phyloP scores from a whole-genome alignment of 352 stramenopile species.

The Pythium rishiriense region DNA sequence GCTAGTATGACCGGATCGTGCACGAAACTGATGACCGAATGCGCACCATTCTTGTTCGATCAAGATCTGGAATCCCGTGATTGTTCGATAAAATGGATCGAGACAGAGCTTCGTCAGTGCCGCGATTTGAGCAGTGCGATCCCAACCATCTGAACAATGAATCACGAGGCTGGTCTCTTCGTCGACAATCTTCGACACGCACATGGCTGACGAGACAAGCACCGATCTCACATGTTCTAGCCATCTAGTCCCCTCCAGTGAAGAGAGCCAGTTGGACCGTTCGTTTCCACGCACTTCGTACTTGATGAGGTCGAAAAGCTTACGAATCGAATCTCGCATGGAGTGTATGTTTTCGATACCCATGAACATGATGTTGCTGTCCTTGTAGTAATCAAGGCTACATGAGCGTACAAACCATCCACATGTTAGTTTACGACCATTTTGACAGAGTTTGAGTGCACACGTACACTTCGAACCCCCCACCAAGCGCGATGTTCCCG shows the following conservation, averaged over 20 bases:
- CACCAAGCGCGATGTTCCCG: constrained; percentile 76
- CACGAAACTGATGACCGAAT: constrained; percentile 99
- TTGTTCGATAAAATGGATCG: constrained; percentile 97
- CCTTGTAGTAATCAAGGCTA: constrained; percentile 79
- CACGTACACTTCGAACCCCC: constrained; percentile 84
- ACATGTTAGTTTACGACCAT: constrained; percentile 11
- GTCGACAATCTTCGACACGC: constrained; percentile 85
- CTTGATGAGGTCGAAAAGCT: constrained; percentile 85
- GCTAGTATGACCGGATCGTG: constrained; percentile 73
- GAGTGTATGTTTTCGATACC: constrained; percentile 94
- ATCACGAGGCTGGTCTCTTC: constrained; percentile 94
- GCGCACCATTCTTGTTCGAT: constrained; percentile 99
- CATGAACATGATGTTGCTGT: constrained; percentile 81
- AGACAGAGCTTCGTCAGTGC: constrained; percentile 95
- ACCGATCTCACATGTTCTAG: constrained; percentile 81
- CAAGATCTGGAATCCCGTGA: constrained; percentile 95
- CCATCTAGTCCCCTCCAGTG: constrained; percentile 79
- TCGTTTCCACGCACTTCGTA: constrained; percentile 81
- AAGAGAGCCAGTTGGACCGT: constrained; percentile 77
- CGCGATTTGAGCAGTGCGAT: constrained; percentile 96
- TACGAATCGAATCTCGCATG: constrained; percentile 85
- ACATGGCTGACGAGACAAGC: constrained; percentile 89
- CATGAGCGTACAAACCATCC: constrained; percentile 4
- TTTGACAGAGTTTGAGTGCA: neutral
- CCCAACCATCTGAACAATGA: constrained; percentile 99